Evolutionary conservation across 306 rosid genomes (phyloP), one percentile per base, ranked within the genome.

Genomic region (Sesbania bispinosa): DNA sequence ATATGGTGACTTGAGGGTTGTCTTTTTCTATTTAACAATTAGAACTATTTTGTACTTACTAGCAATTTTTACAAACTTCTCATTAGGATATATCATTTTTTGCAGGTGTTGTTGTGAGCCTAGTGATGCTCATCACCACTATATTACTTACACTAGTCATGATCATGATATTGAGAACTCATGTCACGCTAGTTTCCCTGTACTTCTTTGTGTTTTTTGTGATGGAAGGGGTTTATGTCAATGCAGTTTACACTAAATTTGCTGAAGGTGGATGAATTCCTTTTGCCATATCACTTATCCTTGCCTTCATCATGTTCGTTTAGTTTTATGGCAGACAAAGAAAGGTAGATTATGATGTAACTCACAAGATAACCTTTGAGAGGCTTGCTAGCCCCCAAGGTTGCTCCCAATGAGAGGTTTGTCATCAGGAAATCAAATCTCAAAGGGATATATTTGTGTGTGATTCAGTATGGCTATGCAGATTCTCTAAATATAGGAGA

Each of bases 241-340:
- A 89, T 75, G 92, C 96, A 10, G 92, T 91, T 60, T 85, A 84
- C 89, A 85, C 88, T 8, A 91, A 86, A 73, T 50, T 91, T 71
- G 53, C 75, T 7, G 96, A 91, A 91, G 97, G 96, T 54, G 97
- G 96, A 68, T 91, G 97, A 92, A 88, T 91, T 85, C 90, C 96
- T 71, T 91, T 91, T 54, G 92, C 92, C 79, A 83, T 88, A 67
- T 91, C 97, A 14, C n/a, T 88, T 24, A 64, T 88, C 76, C 88
- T 91, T 20, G 96, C 96, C 30, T 71, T 83, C 81, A 85, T 88
- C 54, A 88, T 91, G 96, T 91, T 88, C 38, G 92, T 89, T 24
- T 91, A 96, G 96, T 88, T 85, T 62, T 86, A 88, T 47, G 97
- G 95, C 4, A 83, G 97, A 78, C 95, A 90, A 4, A 85, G 89